Percentiles rank a stretch among this genome's conserved stretches.
phyloP scores from a whole-genome alignment of 495 filamentous ascomycete species.

The Penicillium tannophilum region DNA sequence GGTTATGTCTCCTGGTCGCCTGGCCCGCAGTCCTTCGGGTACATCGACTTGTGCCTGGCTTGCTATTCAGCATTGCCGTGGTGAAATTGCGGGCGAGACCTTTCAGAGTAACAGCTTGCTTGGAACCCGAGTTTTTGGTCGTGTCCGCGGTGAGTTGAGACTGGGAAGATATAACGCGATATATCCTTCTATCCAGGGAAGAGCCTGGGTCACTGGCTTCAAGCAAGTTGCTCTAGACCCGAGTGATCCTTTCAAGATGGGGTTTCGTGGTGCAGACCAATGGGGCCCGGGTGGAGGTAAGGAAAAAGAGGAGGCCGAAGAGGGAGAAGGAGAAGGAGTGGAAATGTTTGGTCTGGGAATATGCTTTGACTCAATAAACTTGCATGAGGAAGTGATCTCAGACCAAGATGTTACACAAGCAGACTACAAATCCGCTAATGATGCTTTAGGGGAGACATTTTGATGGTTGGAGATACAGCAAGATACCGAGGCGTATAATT shows the following conservation, averaged over 20 bases:
- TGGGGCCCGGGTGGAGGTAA: constrained; percentile 8
- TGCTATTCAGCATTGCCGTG: constrained; percentile 3
- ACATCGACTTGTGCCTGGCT: constrained; percentile 8
- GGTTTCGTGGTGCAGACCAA: constrained; percentile 9
- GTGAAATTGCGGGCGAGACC: not conserved
- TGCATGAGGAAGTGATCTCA: not conserved
- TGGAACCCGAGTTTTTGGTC: constrained; percentile 2
- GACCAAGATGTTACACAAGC: not conserved
- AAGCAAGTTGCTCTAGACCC: constrained; percentile 12
- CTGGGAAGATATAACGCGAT: constrained; percentile 8
- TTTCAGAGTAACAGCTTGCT: constrained; percentile 1
- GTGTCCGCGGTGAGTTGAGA: constrained; percentile 1
- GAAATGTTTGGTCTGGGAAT: not conserved
- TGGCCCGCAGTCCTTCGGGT: constrained; percentile 10
- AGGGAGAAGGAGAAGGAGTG: not conserved
- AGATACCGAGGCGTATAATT: no score
- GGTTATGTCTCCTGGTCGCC: constrained; percentile 11
- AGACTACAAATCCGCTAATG: not conserved
- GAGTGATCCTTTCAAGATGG: constrained; percentile 8
- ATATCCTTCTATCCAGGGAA: constrained; percentile 2
- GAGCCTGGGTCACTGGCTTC: constrained; percentile 8
- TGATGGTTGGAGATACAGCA: not conserved
- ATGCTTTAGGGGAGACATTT: not conserved
- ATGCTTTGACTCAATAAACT: not conserved
- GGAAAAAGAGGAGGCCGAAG: not conserved